Evolutionary conservation across 2,329 filamentous ascomycete species (phyloP).

Genomic region (Harringtonia aguacate): DNA sequence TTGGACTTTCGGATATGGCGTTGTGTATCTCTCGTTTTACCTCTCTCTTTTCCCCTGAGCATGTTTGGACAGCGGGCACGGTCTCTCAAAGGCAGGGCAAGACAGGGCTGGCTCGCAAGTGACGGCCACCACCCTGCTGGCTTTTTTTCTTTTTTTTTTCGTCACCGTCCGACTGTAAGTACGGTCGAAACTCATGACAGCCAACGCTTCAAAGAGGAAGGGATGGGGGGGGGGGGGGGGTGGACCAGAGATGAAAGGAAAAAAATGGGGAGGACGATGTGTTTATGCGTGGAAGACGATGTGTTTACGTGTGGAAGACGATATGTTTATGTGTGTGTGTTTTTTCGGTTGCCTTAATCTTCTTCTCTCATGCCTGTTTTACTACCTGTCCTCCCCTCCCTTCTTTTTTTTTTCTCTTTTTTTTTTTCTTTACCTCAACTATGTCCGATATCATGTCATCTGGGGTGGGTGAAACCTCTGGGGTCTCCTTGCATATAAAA

Average conservation of each 20-base stretch:
- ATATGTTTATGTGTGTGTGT: neutral
- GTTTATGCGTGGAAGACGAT: too few relatives aligned
- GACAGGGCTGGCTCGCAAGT: too few relatives aligned
- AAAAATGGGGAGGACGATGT: too few relatives aligned
- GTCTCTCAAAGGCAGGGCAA: too few relatives aligned
- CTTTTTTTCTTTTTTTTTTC: too few relatives aligned
- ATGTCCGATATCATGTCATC: conserved; percentile 1
- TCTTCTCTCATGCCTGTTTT: conserved; percentile 1
- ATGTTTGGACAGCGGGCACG: neutral
- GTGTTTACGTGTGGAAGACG: neutral
- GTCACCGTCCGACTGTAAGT: too few relatives aligned
- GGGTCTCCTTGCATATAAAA: conserved; percentile 1
- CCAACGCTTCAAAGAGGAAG: too few relatives aligned
- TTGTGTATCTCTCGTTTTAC: neutral
- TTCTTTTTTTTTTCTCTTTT: neutral
- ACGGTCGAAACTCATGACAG: too few relatives aligned
- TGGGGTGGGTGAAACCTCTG: neutral
- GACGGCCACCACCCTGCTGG: too few relatives aligned
- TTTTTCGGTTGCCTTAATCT: neutral
- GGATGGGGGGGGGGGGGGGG: too few relatives aligned
- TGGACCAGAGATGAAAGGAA: too few relatives aligned
- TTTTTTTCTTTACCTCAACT: neutral
- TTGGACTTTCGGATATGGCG: conserved; percentile 1
- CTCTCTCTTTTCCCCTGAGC: neutral
- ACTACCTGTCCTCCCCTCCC: conserved; percentile 1